Evolutionary conservation across 176 grass and related monocot genomes (phyloP), one percentile per base, ranked within the genome.

Genomic region (Areca catechu): DNA sequence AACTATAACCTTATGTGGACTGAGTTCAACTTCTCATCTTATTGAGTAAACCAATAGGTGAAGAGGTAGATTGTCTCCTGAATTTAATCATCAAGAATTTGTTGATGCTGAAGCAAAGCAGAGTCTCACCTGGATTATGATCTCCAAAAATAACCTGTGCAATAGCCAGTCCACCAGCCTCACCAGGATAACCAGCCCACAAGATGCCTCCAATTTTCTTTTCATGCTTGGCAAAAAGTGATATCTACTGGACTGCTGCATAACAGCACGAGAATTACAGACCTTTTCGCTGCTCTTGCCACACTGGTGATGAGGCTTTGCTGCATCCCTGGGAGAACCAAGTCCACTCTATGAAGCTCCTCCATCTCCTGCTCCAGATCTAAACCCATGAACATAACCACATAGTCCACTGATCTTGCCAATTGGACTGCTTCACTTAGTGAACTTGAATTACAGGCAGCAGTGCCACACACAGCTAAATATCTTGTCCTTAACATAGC

Each of bases 171-270:
- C 83, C 86, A 30, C 92, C 92, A 12, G 92, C 86, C 73, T 96
- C 72, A 20, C 92, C 92, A 1, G 92, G 92, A 62, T 96, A 96
- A 14, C 92, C 92, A 34, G 83, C 86, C 92, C 92, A 96, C 16
- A 96, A 51, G 24, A 96, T 87, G 47, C 79, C 86, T 7, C 92
- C 86, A 0, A 96, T 82, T 68, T 84, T 90, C 18, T 80, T 67
- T 22, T 90, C 82, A 0, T 24, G 27, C 83, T 96, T 87, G 0
- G 92, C 92, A 25, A 96, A n/a, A 96, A 3, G 86, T 84, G 51
- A 96, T 80, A 23, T 96, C 92, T 16, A 96, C 75, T 0, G 86
- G 92, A 2, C 92, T 86, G 19, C 92, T 86, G 50, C 86, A 96
- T 19, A 96, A 67, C 43, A 96, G 68, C 34, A 96, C 92, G 29